Percentiles rank a stretch among this genome's conserved stretches.
Conservation (phyloP, 2,329 filamentous ascomycete genomes). For the Chaetomium olivaceum region DNA sequence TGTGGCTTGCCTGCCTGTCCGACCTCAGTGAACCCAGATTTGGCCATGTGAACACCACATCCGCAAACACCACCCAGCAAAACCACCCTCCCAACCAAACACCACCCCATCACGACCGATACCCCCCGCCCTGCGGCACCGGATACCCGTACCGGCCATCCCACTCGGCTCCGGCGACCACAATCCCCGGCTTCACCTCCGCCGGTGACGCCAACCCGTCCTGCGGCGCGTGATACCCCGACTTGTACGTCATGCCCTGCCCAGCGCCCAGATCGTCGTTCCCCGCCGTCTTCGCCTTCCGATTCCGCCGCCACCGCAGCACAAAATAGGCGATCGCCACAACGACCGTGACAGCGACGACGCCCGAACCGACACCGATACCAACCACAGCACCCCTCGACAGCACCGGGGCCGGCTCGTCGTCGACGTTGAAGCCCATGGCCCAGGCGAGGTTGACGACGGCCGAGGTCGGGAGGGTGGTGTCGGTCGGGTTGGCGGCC, state of each 20-base stretch:
- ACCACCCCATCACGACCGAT: not conserved
- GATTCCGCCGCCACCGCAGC: conserved; percentile 16
- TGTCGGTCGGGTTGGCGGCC: conserved; percentile 22
- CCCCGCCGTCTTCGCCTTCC: not conserved
- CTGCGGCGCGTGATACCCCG: conserved; percentile 18
- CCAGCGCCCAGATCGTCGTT: not conserved
- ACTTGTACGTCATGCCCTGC: conserved; percentile 17
- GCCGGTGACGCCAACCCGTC: conserved; percentile 1
- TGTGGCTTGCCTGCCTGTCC: too few species aligned
- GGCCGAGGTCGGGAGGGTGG: conserved; percentile 33
- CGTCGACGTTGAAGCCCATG: conserved; percentile 25
- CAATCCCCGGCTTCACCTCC: not conserved
- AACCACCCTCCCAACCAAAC: not conserved
- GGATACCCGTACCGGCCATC: not conserved
- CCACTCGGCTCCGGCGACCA: not conserved
- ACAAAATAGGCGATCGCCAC: conserved; percentile 10
- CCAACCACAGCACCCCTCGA: conserved; percentile 26
- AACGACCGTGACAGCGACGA: conserved; percentile 9
- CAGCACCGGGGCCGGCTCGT: conserved; percentile 1
- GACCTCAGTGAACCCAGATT: too few species aligned
- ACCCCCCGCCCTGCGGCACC: not conserved
- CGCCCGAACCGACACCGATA: conserved; percentile 23
- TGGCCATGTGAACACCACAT: too few species aligned
- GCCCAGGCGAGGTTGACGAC: conserved; percentile 34
- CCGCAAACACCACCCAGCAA: not conserved